Evolutionary conservation across 2,329 filamentous ascomycete genomes (phyloP), one percentile per base, ranked within the genome.

Genomic region (Bipolaris bicolor): DNA sequence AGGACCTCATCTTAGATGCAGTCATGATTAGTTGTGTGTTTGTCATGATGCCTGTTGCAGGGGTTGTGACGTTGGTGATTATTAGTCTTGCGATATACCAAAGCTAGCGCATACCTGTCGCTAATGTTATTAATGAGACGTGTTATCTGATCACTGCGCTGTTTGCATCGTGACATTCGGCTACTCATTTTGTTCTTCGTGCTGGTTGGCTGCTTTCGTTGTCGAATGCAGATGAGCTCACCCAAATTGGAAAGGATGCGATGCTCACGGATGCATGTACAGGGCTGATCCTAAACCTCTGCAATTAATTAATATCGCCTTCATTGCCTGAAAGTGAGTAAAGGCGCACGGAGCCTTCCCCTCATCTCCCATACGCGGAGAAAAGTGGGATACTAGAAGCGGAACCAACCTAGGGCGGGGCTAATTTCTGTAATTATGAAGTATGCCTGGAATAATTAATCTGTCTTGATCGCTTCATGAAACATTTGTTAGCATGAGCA

Each of bases 51-150:
- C 18, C 15, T 50, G 18, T 37, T 20, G 11, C 33, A 13, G 10
- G 48, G 34, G 13, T 31, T 40, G 11, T 31, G 10, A 37, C 43
- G 51, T 29, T 33, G 34, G 39, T 50, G 31, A 16, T 40, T 49
- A 29, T 49, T 55, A 24, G 26, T 46, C n/a, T 52, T 55, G 29
- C 55, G 47, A 54, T 46, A 49, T 54, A 43, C 39, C 37, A 39
- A 31, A n/a, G 51, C 34, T 20, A 34, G 13, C 37, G 46, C 40
- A 50, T 50, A 15, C 26, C 41, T 29, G 41, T 33, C 40, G 37
- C 55, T 57, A 49, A 24, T 31, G 26, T 9, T 45, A 45, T 33
- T 54, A 49, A 54, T 49, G 45, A 49, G 36, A 49, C 49, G 39
- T 36, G 20, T 40, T 39, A 13, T 34, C 29, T 20, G 33, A 22